A percentile compares a stretch with the other conserved stretches of the same genome.
These are phyloP conservation scores for Flammula alnicola DNA, from an alignment of 1,284 basidiomycete genomes.

Conservation along the genomic window DNA sequence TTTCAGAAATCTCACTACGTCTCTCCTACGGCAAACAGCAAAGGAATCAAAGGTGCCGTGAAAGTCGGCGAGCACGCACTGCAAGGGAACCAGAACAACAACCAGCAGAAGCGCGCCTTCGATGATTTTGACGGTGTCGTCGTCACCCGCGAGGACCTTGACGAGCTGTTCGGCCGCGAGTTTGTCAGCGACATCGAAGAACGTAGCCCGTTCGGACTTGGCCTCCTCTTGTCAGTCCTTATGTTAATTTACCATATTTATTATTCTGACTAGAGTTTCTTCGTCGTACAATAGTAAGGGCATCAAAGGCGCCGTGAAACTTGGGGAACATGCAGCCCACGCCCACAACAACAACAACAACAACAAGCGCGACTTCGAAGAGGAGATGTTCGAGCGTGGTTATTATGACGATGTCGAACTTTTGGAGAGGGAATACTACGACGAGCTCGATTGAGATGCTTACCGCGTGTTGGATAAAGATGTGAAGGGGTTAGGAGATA, in stretches of 20 bases:
- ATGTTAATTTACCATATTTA: not conserved
- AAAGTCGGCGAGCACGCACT: slow-evolving; percentile 7
- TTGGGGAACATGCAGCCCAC: not conserved
- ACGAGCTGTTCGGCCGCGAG: slow-evolving; percentile 18
- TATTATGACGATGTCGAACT: slow-evolving; percentile 12
- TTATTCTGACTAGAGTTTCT: too few species aligned
- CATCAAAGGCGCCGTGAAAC: not conserved
- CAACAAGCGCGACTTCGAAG: slow-evolving; percentile 1
- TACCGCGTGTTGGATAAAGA: too few species aligned
- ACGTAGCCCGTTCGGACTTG: slow-evolving; percentile 17
- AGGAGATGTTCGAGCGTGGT: slow-evolving; percentile 8
- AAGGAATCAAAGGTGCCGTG: not conserved
- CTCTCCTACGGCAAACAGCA: not conserved
- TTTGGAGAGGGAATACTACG: slow-evolving; percentile 13
- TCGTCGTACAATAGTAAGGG: too few species aligned
- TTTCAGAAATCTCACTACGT: too few species aligned
- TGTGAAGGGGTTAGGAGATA: not conserved
- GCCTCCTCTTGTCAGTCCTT: slow-evolving; percentile 10
- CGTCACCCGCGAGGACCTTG: slow-evolving; percentile 15
- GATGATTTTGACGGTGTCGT: slow-evolving; percentile 3
- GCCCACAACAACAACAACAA: slow-evolving; percentile 1
- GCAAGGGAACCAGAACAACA: slow-evolving; percentile 6
- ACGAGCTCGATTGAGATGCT: slow-evolving; percentile 10
- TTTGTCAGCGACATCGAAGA: slow-evolving; percentile 16
- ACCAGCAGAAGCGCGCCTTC: slow-evolving; percentile 5